Conservation (phyloP, 495 filamentous ascomycete species). For the Hypomontagnella submonticulosa region DNA sequence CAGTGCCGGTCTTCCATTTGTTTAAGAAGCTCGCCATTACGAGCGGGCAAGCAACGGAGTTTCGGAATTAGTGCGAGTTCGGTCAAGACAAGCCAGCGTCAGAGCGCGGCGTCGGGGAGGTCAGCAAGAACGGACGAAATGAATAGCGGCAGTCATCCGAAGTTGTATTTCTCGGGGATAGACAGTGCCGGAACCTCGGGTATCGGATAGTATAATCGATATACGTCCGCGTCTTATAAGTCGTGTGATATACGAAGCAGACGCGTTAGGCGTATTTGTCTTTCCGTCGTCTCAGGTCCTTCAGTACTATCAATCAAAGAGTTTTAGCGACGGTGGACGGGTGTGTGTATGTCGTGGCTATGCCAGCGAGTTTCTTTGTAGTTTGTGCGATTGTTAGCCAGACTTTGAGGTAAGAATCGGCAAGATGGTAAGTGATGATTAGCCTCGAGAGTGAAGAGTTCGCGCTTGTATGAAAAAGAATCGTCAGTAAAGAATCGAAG, state of each 20-base stretch:
- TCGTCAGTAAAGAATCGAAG: conserved; percentile 27
- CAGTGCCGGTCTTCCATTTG: conserved; percentile 55
- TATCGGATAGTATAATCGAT: conserved; percentile 10
- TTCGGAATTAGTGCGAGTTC: conserved; percentile 19
- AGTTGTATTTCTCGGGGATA: conserved; percentile 16
- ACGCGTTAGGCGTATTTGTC: conserved; percentile 10
- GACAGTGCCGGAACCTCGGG: conserved; percentile 6
- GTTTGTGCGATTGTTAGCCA: conserved; percentile 9
- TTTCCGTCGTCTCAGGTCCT: not conserved
- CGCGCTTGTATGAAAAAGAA: not conserved
- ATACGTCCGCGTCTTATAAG: conserved; percentile 16
- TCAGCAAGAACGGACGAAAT: conserved; percentile 31
- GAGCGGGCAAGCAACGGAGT: conserved; percentile 3
- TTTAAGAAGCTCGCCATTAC: conserved; percentile 60
- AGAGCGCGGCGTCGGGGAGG: conserved; percentile 37
- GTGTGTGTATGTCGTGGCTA: conserved; percentile 17
- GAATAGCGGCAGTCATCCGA: conserved; percentile 45
- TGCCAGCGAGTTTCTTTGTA: conserved; percentile 16
- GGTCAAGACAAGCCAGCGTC: conserved; percentile 44
- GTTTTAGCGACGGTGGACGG: conserved; percentile 14
- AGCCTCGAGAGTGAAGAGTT: too few relatives aligned
- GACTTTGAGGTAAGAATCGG: conserved; percentile 6
- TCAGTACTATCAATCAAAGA: conserved; percentile 20
- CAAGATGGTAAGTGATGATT: conserved; percentile 1
- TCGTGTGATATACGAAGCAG: not conserved